phyloP scores from a whole-genome alignment of 1,284 basidiomycete species.

The Naganishia albida region DNA sequence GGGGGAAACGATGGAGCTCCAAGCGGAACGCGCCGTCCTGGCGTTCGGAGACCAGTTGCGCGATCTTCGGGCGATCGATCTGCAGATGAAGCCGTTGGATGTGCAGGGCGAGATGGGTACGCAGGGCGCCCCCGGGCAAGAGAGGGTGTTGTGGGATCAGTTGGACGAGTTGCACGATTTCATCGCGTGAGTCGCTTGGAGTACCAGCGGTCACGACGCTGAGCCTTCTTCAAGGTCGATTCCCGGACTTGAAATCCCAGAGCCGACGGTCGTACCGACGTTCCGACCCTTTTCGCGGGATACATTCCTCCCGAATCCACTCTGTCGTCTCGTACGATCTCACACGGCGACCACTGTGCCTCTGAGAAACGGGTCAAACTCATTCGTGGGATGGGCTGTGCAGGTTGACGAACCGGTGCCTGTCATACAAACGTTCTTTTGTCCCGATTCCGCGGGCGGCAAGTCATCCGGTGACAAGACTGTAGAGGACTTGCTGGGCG shows the following conservation, averaged over 20 bases:
- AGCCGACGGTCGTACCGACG: constrained; percentile 2
- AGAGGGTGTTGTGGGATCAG: constrained; percentile 20
- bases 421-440: constrained; percentile 14
- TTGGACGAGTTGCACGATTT: constrained; percentile 12
- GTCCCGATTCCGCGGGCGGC: neutral
- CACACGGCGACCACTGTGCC: neutral
- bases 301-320: constrained; percentile 11
- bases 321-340: constrained; percentile 15
- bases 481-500: constrained; percentile 8
- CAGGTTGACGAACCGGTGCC: constrained; percentile 11
- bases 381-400: constrained; percentile 11
- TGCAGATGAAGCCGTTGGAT: constrained; percentile 22
- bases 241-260: neutral
- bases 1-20: constrained; percentile 13
- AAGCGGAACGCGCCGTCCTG: constrained; percentile 14
- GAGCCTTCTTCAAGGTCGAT: neutral
- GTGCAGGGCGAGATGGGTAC: constrained; percentile 5
- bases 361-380: neutral
- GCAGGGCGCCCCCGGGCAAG: neutral
- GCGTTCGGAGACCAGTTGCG: constrained; percentile 15
- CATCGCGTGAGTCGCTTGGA: constrained; percentile 1
- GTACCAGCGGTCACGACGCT: neutral
- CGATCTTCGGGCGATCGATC: constrained; percentile 14
- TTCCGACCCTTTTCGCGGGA: constrained; percentile 14
- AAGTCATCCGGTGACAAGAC: neutral